These are phyloP conservation scores for Vigna hirtella DNA, from an alignment of 306 rosid species.

Conservation along the genomic window DNA sequence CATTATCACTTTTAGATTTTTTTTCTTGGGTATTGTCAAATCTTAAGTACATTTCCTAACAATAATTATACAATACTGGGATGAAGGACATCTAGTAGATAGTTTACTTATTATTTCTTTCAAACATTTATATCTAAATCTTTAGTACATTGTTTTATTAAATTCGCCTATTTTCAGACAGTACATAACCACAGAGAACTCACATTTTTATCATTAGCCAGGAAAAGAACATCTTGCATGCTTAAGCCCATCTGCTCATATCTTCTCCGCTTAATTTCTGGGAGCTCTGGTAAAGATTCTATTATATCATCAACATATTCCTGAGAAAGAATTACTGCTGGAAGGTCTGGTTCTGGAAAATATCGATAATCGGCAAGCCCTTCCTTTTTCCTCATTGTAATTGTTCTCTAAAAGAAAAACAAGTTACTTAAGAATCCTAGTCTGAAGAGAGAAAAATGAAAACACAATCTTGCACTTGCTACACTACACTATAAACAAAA, in stretches of 20 bases:
- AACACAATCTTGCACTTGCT: constrained; percentile 34
- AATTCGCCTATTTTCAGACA: background rate
- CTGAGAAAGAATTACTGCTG: constrained; percentile 72
- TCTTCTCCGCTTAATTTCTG: constrained; percentile 87
- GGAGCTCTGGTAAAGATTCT: constrained; percentile 88
- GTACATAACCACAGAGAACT: constrained; percentile 46
- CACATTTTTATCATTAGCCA: constrained; percentile 81
- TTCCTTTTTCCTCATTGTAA: constrained; percentile 98
- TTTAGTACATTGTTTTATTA: background rate
- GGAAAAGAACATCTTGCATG: constrained; percentile 96
- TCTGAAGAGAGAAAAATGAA: constrained; percentile 44
- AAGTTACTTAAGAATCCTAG: constrained; percentile 41
- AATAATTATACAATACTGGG: too few relatives aligned
- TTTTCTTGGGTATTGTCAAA: too few relatives aligned
- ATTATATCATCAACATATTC: constrained; percentile 71
- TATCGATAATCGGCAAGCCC: constrained; percentile 97
- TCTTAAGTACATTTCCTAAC: too few relatives aligned
- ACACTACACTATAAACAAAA: constrained; percentile 29
- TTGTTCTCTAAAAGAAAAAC: constrained; percentile 66
- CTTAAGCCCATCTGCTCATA: constrained; percentile 86
- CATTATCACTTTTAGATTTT: too few relatives aligned
- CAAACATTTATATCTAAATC: constrained; percentile 15
- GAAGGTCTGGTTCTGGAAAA: constrained; percentile 98
- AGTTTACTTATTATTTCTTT: background rate
- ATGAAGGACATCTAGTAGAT: too few relatives aligned